Evolutionary conservation across 2,329 filamentous ascomycete species (phyloP).

Genomic region (Microcyclospora pomicola): DNA sequence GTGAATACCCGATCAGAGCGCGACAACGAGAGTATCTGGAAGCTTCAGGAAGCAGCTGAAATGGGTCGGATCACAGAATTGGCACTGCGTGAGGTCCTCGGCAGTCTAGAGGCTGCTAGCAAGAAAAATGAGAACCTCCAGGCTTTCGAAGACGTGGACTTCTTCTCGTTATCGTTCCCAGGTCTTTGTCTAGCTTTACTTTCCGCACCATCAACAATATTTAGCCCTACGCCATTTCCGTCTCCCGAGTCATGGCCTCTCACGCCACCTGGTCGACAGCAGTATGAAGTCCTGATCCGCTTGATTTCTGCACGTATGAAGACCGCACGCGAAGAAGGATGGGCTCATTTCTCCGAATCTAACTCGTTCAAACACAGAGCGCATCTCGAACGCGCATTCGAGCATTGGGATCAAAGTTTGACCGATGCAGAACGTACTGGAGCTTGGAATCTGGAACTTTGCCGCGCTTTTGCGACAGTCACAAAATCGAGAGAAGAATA

Average conservation of each 20-base stretch:
- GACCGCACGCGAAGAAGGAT: slow-evolving; percentile 18
- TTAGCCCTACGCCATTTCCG: slow-evolving; percentile 65
- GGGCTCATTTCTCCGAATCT: slow-evolving; percentile 33
- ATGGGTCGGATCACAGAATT: slow-evolving; percentile 73
- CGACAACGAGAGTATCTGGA: slow-evolving; percentile 43
- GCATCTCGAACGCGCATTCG: slow-evolving; percentile 65
- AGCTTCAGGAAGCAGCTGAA: slow-evolving; percentile 51
- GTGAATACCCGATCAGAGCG: slow-evolving; percentile 32
- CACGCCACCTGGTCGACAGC: slow-evolving; percentile 55
- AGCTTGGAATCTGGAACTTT: slow-evolving; percentile 33
- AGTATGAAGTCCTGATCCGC: slow-evolving; percentile 52
- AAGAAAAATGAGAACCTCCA: slow-evolving; percentile 29
- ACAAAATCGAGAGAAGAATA: slow-evolving; percentile 25
- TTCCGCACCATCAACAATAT: slow-evolving; percentile 65
- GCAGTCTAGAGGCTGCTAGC: slow-evolving; percentile 72
- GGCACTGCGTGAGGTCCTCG: slow-evolving; percentile 68
- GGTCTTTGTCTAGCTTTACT: slow-evolving; percentile 71
- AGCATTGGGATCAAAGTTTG: slow-evolving; percentile 55
- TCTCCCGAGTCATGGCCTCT: slow-evolving; percentile 72
- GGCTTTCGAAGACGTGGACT: slow-evolving; percentile 61
- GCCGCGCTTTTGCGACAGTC: slow-evolving; percentile 31
- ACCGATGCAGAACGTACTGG: slow-evolving; percentile 33
- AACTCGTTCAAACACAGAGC: slow-evolving; percentile 56
- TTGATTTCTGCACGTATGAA: slow-evolving; percentile 18
- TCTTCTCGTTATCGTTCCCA: slow-evolving; percentile 73